Evolutionary conservation across 108 stramenopile genomes (phyloP), one percentile per base, ranked within the genome.

Genomic region (Chaetoceros muelleri): DNA sequence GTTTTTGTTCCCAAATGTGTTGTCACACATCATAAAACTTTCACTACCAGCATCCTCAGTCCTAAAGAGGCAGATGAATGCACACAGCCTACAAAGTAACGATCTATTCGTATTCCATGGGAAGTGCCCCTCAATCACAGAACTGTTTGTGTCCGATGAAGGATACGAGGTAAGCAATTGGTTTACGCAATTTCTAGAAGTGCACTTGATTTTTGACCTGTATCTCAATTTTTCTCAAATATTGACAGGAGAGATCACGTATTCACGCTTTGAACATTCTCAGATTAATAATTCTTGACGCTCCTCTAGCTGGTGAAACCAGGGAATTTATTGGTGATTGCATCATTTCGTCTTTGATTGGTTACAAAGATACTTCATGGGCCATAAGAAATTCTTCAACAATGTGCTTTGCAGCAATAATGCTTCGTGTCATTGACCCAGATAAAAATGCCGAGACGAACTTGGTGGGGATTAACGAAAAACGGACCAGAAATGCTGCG

Each of bases 221-320:
- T 28, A 2, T 30, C 55, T 64, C 28, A 26, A n/a, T 59, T 24
- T 2, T 1, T 24, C 52, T 51, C 34, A 44, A 2, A 18, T 30
- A 19, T 54, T 24, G 10, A 13, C 28, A 65, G 68, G 23, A 67
- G 2, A 65, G 70, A 17, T 61, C 62, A 23, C 52, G 84, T 16
- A 71, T 85, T 21, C 84, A 85, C 60, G 75, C 80, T 18, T 47
- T 85, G 53, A 85, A 85, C 58, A 66, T 85, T 1, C 47, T 85
- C 8, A 48, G 80, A 51, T 60, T 77, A 50, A 60, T 78, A 19
- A 64, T 81, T 55, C 70, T 81, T 18, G 79, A 80, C 53, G 65
- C 80, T 26, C 75, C 84, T 18, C 62, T 85, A 8, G 56, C 77
- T 2, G 53, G 24, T 23, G 66, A 71, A 3, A 58, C 76, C 17